A percentile compares a stretch with the other conserved stretches of the same genome.
Conservation (phyloP, 1,139 yeast species). For the Pneumocystis canis region DNA sequence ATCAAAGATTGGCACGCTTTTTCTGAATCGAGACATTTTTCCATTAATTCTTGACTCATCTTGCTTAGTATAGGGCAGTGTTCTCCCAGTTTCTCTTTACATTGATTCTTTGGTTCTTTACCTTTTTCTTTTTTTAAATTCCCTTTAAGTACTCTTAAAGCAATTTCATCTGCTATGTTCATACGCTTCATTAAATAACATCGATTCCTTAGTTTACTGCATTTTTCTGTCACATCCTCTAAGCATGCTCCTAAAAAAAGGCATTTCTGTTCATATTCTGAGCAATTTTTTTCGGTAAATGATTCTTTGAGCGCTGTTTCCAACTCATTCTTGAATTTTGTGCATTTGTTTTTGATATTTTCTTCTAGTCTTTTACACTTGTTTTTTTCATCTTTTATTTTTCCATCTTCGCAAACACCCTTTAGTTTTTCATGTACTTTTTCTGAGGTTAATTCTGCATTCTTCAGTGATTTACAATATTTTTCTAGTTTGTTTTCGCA, state of each 20-base stretch:
- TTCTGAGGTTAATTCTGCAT: neutral
- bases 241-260: neutral
- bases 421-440: neutral
- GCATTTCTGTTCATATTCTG: neutral
- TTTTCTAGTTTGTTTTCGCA: neutral
- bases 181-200: neutral
- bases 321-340: neutral
- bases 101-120: too few species aligned
- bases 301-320: neutral
- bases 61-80: neutral
- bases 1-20: neutral
- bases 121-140: neutral
- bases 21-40: neutral
- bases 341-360: neutral
- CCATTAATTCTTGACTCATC: neutral
- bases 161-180: neutral
- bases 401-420: neutral
- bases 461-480: neutral
- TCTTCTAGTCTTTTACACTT: neutral
- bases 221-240: neutral
- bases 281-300: neutral
- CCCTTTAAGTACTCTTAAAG: neutral
- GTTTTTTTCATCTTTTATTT: neutral
- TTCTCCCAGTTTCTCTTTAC: neutral
- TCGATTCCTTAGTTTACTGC: neutral